Evolutionary conservation across 2,329 filamentous ascomycete species (phyloP), one percentile per base, ranked within the genome.

Genomic region (Verticillium albo-atrum): DNA sequence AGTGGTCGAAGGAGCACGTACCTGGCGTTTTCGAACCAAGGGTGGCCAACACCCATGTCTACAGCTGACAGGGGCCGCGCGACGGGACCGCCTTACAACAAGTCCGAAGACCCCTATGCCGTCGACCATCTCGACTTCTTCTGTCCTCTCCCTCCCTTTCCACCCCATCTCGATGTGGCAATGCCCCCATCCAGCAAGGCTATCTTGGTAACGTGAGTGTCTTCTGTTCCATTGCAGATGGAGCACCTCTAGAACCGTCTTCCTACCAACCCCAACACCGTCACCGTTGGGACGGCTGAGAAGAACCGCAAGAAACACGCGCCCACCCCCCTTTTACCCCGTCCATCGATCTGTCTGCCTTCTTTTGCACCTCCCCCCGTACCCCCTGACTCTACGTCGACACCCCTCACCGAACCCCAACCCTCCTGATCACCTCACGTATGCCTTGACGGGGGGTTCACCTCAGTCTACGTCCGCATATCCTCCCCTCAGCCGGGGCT

Each of bases 121-220:
- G 30, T 54, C 27, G 27, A 34, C 52, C 52, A 34, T 47, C 54
- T 56, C 42, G 42, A 37, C 54, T 56, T 56, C 42, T 56, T 56
- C 20, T 25, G 54, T 56, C 54, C 23, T 32, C 26, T 56, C 60
- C 63, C 59, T 54, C 37, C 56, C 42, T 59, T 58, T 63, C 64
- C 62, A 58, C 63, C 30, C 42, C 58, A 58, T 72, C 73, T 75
- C 67, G 74, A 75, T 75, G 74, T 75, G 75, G 73, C 72, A 75
- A 72, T 74, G 72, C 67, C 68, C 70, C 70, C 69, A 68, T 58
- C 61, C 20, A 71, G 68, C 68, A 68, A 66, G 62, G 67, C 63
- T 68, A 67, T 66, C 63, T 65, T 70, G 68, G 66, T 71, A 63
- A 66, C 64, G 68, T 69, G 42, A 47, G 70, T 70, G 70, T 70